Evolutionary conservation across 1,284 basidiomycete species (phyloP).

Genomic region (Malassezia psittaci): DNA sequence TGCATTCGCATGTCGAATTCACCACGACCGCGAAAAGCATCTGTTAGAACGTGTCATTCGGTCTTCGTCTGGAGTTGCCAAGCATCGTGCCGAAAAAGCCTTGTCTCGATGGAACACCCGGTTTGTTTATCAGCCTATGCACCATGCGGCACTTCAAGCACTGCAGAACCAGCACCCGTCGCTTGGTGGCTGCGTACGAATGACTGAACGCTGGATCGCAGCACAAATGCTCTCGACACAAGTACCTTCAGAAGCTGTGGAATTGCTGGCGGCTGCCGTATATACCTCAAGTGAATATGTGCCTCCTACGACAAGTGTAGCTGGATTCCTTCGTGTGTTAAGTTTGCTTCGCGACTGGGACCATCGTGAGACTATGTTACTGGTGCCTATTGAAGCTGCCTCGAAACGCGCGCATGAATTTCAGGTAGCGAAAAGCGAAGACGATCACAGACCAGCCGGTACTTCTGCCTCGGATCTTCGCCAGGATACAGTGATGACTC

Average conservation of each 20-base stretch:
- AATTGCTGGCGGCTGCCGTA: constrained; percentile 65
- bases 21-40: constrained; percentile 73
- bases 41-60: constrained; percentile 62
- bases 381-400: constrained; percentile 50
- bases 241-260: constrained; percentile 68
- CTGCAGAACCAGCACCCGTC: constrained; percentile 70
- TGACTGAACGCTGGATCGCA: constrained; percentile 85
- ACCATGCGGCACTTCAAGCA: constrained; percentile 72
- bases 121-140: constrained; percentile 68
- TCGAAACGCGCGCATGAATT: constrained; percentile 25
- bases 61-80: constrained; percentile 34
- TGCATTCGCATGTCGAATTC: constrained; percentile 73
- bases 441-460: background rate
- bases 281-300: constrained; percentile 50
- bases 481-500: background rate
- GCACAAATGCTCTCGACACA: constrained; percentile 70
- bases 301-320: constrained; percentile 50
- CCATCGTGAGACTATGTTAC: constrained; percentile 56
- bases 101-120: constrained; percentile 59
- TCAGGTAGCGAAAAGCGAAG: constrained; percentile 51
- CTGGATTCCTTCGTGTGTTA: constrained; percentile 71
- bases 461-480: constrained; percentile 26
- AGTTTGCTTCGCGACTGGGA: constrained; percentile 68
- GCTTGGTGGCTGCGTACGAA: constrained; percentile 70
- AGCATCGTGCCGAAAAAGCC: constrained; percentile 58